Evolutionary conservation across 495 filamentous ascomycete genomes (phyloP).

Genomic region (Filosporella fistucella): DNA sequence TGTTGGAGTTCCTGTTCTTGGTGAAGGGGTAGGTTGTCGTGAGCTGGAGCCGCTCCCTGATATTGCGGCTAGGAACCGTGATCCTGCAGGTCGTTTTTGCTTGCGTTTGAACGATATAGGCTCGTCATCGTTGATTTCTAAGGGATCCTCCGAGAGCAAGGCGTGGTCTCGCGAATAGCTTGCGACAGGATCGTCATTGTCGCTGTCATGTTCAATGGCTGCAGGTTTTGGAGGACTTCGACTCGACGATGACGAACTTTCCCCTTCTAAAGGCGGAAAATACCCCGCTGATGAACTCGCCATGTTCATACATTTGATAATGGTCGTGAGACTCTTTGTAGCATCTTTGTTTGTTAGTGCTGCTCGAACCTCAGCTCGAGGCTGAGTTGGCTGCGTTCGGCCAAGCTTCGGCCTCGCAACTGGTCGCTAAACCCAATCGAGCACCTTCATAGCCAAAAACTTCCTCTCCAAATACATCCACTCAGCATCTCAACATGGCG

Average conservation of each 20-base stretch:
- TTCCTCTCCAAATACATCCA: too few relatives aligned
- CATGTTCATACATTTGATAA: slow-evolving; percentile 18
- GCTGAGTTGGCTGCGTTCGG: slow-evolving; percentile 8
- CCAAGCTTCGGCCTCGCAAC: not conserved
- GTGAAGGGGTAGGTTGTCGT: slow-evolving; percentile 16
- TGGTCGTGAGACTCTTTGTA: not conserved
- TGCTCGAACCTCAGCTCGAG: slow-evolving; percentile 3
- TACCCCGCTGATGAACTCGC: slow-evolving; percentile 22
- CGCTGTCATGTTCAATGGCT: slow-evolving; percentile 27
- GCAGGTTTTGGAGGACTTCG: slow-evolving; percentile 22
- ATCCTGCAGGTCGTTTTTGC: slow-evolving; percentile 46
- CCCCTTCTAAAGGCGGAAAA: slow-evolving; percentile 16
- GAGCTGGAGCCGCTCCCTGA: slow-evolving; percentile 9
- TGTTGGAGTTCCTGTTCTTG: slow-evolving; percentile 12
- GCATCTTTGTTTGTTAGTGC: not conserved
- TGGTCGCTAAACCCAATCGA: too few relatives aligned
- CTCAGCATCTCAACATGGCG: too few relatives aligned
- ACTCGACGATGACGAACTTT: slow-evolving; percentile 20
- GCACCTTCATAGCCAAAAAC: too few relatives aligned
- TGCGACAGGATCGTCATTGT: slow-evolving; percentile 42
- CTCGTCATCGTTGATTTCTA: slow-evolving; percentile 41
- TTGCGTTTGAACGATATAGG: slow-evolving; percentile 84
- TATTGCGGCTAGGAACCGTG: slow-evolving; percentile 17
- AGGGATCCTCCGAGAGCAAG: slow-evolving; percentile 42
- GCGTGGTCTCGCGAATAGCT: slow-evolving; percentile 31